Evolutionary conservation across 768 basidiomycete species (phyloP).

Genomic region (Phlebiopsis flavidoalba): DNA sequence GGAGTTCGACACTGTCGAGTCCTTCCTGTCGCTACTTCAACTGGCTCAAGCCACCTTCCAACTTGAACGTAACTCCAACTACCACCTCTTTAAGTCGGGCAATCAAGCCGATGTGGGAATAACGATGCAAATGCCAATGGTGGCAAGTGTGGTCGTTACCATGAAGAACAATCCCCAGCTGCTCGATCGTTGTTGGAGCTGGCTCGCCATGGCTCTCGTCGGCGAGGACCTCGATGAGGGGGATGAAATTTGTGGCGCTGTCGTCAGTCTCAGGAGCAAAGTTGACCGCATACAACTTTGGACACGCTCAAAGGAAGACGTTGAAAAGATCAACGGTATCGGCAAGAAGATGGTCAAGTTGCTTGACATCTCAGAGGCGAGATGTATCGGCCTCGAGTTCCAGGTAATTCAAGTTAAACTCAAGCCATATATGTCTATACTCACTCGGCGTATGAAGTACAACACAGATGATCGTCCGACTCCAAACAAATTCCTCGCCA

Average conservation of each 20-base stretch:
- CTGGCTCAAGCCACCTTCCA: constrained; percentile 89
- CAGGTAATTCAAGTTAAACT: constrained; percentile 49
- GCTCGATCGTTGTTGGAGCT: constrained; percentile 85
- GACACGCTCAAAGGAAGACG: constrained; percentile 82
- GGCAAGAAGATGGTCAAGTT: constrained; percentile 80
- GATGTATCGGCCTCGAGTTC: constrained; percentile 86
- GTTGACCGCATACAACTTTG: constrained; percentile 91
- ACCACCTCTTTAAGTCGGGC: constrained; percentile 91
- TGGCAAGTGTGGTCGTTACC: constrained; percentile 90
- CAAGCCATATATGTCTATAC: background rate
- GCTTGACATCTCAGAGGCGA: constrained; percentile 77
- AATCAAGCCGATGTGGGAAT: constrained; percentile 46
- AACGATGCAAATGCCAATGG: constrained; percentile 57
- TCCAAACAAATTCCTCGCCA: constrained; percentile 77
- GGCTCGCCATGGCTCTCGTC: constrained; percentile 88
- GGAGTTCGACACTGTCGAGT: constrained; percentile 88
- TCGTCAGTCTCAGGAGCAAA: constrained; percentile 82
- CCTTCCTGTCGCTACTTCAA: constrained; percentile 90
- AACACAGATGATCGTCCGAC: constrained; percentile 85
- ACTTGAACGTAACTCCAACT: constrained; percentile 87
- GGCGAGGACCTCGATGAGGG: constrained; percentile 70
- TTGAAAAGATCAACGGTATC: constrained; percentile 78
- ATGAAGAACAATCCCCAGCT: constrained; percentile 80
- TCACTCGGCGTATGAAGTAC: constrained; percentile 39
- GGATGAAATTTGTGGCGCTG: constrained; percentile 79